Conservation (phyloP, 306 rosid genomes). For the Arachis stenosperma region DNA sequence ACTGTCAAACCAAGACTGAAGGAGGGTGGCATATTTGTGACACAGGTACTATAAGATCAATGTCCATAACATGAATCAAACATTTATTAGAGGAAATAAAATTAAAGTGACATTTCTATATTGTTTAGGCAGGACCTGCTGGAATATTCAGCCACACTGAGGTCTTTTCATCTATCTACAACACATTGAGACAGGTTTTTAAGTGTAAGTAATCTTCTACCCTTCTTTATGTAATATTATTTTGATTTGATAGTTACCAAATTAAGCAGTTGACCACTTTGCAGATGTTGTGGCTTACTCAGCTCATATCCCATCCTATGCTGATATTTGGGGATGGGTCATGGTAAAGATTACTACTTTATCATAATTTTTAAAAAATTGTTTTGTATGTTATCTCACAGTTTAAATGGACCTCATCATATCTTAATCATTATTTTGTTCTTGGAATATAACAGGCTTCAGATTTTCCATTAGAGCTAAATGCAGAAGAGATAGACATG, state of each 20-base stretch:
- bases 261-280: slow-evolving; percentile 31
- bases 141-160: slow-evolving; percentile 96
- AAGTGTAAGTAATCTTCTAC: slow-evolving; percentile 61
- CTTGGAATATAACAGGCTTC: slow-evolving; percentile 61
- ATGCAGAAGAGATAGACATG: slow-evolving; percentile 76
- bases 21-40: slow-evolving; percentile 87
- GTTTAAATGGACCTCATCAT: no score
- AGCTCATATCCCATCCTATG: slow-evolving; percentile 94
- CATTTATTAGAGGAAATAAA: slow-evolving; percentile 2
- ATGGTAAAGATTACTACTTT: slow-evolving; percentile 56
- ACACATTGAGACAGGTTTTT: slow-evolving; percentile 88
- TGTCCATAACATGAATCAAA: not conserved
- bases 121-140: slow-evolving; percentile 91
- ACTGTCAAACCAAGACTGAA: slow-evolving; percentile 79
- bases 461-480: slow-evolving; percentile 66
- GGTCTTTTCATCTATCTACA: slow-evolving; percentile 92
- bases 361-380: not conserved
- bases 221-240: not conserved
- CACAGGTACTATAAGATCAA: slow-evolving; percentile 58
- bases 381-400: not conserved
- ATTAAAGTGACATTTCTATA: not conserved
- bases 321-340: slow-evolving; percentile 99
- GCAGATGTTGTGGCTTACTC: slow-evolving; percentile 97
- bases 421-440: not conserved
- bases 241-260: not conserved